Percentiles rank a stretch among this genome's conserved stretches.
Evolutionary conservation across 148 eudicot genomes (phyloP).

Genomic region (Amaranthus palmeri): DNA sequence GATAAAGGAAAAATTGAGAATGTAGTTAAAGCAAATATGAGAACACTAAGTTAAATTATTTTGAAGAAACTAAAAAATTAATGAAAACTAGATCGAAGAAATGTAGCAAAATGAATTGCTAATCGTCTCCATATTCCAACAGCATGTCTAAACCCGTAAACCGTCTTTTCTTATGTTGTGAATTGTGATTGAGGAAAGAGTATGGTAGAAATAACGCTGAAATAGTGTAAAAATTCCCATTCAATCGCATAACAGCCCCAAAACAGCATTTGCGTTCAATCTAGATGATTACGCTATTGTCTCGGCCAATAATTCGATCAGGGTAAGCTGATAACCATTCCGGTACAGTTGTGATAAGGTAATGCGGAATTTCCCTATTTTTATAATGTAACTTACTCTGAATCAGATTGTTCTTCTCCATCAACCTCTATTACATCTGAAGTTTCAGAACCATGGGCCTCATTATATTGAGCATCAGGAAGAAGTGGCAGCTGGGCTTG

Average conservation of each 20-base stretch:
- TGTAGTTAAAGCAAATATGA: neutral
- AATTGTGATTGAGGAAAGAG: too few species aligned
- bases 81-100: neutral
- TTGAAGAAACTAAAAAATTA: neutral
- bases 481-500: conserved; percentile 37
- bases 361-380: too few species aligned
- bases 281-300: too few species aligned
- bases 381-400: conserved; percentile 59
- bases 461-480: conserved; percentile 47
- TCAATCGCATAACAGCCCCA: too few species aligned
- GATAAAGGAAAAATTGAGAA: neutral
- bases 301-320: too few species aligned
- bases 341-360: too few species aligned
- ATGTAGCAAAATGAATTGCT: too few species aligned
- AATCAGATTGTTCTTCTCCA: conserved; percentile 66
- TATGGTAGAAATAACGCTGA: too few species aligned
- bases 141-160: neutral
- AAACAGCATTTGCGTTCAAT: too few species aligned
- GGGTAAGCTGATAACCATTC: too few species aligned
- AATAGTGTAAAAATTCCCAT: too few species aligned
- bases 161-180: too few species aligned
- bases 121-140: neutral
- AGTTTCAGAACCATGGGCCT: conserved; percentile 34
- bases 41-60: neutral
- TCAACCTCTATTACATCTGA: conserved; percentile 49